These are phyloP conservation scores for Paramarasmius palmivorus DNA, from an alignment of 1,284 basidiomycete genomes.

Conservation along the genomic window DNA sequence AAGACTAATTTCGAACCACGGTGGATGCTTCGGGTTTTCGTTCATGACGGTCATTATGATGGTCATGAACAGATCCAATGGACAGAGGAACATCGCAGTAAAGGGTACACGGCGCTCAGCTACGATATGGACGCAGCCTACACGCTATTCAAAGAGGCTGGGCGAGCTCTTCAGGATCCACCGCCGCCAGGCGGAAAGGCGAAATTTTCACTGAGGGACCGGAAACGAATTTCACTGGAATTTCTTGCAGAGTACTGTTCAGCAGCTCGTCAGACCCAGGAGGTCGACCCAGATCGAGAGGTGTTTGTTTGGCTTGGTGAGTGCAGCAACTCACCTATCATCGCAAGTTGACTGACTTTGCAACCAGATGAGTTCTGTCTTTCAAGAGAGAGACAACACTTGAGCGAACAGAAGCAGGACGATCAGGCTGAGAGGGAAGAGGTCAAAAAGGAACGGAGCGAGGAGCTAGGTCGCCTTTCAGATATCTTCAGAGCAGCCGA, in stretches of 20 bases:
- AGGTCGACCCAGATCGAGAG: conserved; percentile 2
- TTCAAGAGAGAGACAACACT: conserved; percentile 10
- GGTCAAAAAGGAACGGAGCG: conserved; percentile 6
- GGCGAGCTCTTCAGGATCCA: not conserved
- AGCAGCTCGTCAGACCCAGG: not conserved
- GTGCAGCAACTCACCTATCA: no score
- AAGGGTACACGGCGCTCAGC: not conserved
- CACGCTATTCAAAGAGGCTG: not conserved
- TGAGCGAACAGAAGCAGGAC: conserved; percentile 20
- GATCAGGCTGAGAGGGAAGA: conserved; percentile 2
- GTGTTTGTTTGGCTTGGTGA: conserved; percentile 26
- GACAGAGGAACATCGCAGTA: not conserved
- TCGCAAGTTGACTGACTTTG: no score
- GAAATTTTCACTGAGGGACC: not conserved
- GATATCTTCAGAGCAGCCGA: conserved; percentile 24
- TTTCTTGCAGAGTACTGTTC: conserved; percentile 5
- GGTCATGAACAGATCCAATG: not conserved
- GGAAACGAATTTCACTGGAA: not conserved
- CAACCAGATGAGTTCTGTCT: conserved; percentile 27
- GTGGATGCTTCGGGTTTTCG: not conserved
- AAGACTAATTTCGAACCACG: not conserved
- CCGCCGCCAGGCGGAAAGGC: no score
- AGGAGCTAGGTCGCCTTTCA: conserved; percentile 22
- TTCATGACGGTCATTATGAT: not conserved
- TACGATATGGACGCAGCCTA: not conserved